Conservation (phyloP, 139 green algal genomes). For the Micractinium sp. region DNA sequence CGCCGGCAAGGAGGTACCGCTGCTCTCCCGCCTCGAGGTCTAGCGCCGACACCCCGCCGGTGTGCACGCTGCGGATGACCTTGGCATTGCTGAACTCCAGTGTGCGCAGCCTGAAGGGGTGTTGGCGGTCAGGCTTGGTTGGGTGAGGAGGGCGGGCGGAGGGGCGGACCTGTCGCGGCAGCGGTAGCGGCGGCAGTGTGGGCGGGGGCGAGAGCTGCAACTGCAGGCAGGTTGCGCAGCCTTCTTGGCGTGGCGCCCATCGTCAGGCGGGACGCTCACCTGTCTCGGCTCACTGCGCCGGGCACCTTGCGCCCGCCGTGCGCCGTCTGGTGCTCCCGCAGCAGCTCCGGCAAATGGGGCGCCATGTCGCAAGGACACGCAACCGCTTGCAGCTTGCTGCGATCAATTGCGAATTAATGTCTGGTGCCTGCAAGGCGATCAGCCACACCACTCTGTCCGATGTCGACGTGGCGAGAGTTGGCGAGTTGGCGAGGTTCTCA, state of each 20-base stretch:
- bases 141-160: not conserved
- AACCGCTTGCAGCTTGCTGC: too few relatives aligned
- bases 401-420: too few relatives aligned
- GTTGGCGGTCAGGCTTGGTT: not conserved
- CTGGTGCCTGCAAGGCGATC: too few relatives aligned
- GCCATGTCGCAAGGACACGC: too few relatives aligned
- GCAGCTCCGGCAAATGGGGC: not conserved
- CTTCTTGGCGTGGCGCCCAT: not conserved
- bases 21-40: conserved; percentile 72
- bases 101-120: conserved; percentile 4
- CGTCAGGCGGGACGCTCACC: not conserved
- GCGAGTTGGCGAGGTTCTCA: too few relatives aligned
- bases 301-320: not conserved
- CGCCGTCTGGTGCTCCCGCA: not conserved
- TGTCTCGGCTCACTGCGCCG: not conserved
- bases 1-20: conserved; percentile 70
- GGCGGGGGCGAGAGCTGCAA: not conserved
- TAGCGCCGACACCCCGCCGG: conserved; percentile 60
- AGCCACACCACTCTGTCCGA: too few relatives aligned
- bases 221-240: not conserved
- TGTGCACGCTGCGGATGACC: conserved; percentile 32
- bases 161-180: not conserved
- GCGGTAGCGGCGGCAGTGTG: not conserved
- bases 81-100: conserved; percentile 35
- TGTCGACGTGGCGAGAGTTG: too few relatives aligned